Percentiles rank a stretch among this genome's conserved stretches.
Conservation (phyloP, 805 yeast genomes). For the Suhomyces canberraensis region DNA sequence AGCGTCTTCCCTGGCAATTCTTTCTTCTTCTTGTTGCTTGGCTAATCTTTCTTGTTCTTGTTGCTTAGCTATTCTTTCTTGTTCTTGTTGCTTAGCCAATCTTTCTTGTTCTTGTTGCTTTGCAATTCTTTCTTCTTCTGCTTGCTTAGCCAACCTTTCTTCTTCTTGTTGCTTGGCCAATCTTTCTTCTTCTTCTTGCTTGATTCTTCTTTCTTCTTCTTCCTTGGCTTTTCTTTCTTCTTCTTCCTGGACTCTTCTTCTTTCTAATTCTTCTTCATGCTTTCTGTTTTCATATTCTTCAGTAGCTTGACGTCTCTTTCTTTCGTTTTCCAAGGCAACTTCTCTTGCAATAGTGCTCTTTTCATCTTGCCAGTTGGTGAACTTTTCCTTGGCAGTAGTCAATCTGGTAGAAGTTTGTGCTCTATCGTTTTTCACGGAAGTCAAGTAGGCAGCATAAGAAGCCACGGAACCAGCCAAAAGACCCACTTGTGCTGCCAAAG, state of each 20-base stretch:
- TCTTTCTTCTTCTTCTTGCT: slow-evolving; percentile 15
- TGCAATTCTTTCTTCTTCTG: slow-evolving; percentile 27
- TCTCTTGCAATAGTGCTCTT: slow-evolving; percentile 40
- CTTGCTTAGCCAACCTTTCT: slow-evolving; percentile 16
- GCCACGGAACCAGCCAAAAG: slow-evolving; percentile 40
- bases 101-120: slow-evolving; percentile 20
- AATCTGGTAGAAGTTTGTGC: slow-evolving; percentile 34
- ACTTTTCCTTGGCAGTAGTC: slow-evolving; percentile 39
- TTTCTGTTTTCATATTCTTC: slow-evolving; percentile 27
- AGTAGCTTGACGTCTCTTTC: slow-evolving; percentile 37
- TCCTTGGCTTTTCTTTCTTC: slow-evolving; percentile 13
- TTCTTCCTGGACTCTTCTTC: slow-evolving; percentile 12
- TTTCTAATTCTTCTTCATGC: slow-evolving; percentile 15
- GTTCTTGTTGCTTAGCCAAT: slow-evolving; percentile 11
- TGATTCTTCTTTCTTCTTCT: slow-evolving; percentile 31
- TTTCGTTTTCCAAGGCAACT: slow-evolving; percentile 32
- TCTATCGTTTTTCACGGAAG: slow-evolving; percentile 36
- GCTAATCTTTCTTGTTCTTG: slow-evolving; percentile 11
- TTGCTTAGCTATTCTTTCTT: slow-evolving; percentile 8
- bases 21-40: slow-evolving; percentile 5
- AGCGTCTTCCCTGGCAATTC: slow-evolving; percentile 11
- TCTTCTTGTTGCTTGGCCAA: slow-evolving; percentile 12
- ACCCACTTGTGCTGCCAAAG: slow-evolving; percentile 42
- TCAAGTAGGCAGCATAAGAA: slow-evolving; percentile 44
- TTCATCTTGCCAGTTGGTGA: slow-evolving; percentile 44